A percentile compares a stretch with the other conserved stretches of the same genome.
Conservation (phyloP, 192 early-diverging fungal genomes). For the Coemansia sp. region DNA sequence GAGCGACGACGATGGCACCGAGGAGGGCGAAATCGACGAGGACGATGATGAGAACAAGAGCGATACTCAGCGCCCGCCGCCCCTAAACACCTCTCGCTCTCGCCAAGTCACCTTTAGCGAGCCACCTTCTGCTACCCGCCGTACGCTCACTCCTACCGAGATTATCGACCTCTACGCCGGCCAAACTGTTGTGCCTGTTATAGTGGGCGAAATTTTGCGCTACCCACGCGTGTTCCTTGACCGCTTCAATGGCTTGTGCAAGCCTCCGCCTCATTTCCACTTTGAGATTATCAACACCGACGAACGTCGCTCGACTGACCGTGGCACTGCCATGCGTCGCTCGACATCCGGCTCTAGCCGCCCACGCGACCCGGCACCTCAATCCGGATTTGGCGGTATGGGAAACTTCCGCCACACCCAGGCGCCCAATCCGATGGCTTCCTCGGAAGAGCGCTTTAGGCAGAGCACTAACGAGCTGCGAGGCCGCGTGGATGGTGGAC, state of each 20-base stretch:
- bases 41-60: conserved; percentile 20
- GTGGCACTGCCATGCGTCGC: conserved; percentile 52
- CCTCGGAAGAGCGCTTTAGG: conserved; percentile 53
- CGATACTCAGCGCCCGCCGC: conserved; percentile 13
- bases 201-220: conserved; percentile 65
- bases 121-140: conserved; percentile 45
- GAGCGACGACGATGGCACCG: conserved; percentile 12
- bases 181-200: conserved; percentile 39
- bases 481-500: conserved; percentile 25
- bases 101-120: conserved; percentile 53
- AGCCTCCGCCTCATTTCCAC: conserved; percentile 63
- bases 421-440: conserved; percentile 17
- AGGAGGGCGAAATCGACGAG: conserved; percentile 42
- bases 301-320: conserved; percentile 53
- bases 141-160: conserved; percentile 46
- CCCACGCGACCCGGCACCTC: conserved; percentile 30
- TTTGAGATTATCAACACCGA: conserved; percentile 55
- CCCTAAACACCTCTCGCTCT: conserved; percentile 37
- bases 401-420: conserved; percentile 52
- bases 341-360: conserved; percentile 46
- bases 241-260: conserved; percentile 71
- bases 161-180: conserved; percentile 59
- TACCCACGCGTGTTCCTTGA: conserved; percentile 80
- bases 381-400: conserved; percentile 46
- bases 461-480: conserved; percentile 49